Percentiles rank a stretch among this genome's conserved stretches.
Evolutionary conservation across 192 early-diverging fungal species (phyloP).

Genomic region (Linnemannia exigua): DNA sequence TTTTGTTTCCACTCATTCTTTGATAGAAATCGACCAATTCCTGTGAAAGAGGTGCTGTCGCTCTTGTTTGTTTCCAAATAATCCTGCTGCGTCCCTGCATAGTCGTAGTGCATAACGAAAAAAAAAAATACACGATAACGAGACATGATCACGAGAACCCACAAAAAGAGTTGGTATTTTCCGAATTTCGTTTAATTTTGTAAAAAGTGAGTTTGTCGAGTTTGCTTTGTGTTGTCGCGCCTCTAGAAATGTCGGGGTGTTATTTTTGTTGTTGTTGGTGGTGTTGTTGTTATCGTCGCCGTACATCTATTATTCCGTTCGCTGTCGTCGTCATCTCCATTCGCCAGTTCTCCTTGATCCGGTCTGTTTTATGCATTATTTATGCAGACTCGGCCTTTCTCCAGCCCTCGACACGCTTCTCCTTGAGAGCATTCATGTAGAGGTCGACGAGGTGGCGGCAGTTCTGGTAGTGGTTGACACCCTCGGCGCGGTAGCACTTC

Average conservation of each 20-base stretch:
- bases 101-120: not conserved
- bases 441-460: constrained; percentile 87
- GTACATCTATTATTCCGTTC: not conserved
- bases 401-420: constrained; percentile 68
- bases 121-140: no score
- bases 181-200: not conserved
- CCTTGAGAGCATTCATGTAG: constrained; percentile 79
- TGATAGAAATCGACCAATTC: constrained; percentile 48
- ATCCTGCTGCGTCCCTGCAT: not conserved
- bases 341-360: not conserved
- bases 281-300: not conserved
- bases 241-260: constrained; percentile 1
- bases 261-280: not conserved
- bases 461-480: constrained; percentile 95
- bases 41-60: no score
- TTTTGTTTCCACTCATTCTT: not conserved
- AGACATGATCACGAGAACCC: not conserved
- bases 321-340: not conserved
- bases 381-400: constrained; percentile 62
- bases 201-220: not conserved
- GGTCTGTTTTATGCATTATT: not conserved
- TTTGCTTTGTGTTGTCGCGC: not conserved
- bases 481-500: constrained; percentile 94
- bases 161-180: not conserved
- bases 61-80: no score